Base-by-base conservation (phyloP, 129 eudicot species). In the Pittosporum tobira region DNA sequence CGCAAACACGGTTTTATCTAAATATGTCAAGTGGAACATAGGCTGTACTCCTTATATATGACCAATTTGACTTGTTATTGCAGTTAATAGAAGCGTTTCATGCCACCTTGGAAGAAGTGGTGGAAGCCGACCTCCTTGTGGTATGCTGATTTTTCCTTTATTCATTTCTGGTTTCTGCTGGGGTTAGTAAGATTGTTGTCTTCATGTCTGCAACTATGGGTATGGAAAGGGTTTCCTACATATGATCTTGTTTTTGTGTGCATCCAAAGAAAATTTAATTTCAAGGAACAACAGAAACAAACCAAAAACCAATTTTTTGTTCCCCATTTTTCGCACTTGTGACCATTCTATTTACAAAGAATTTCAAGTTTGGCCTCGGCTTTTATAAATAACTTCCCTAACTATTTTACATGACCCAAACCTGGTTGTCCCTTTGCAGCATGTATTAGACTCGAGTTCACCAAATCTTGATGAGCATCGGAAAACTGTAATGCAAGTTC, bases 91-190 rank as follows among this genome's bases (percentile, higher is more conserved):
- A 87, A 81, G 99, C 99, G 45, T 93, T 93, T 77, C 94, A 87
- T 74, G 94, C 99, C 51, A 93, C 99, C 34, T 71, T 93, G 73
- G 99, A 93, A 68, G 99, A 93, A 82, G 99, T 93, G 75, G 94
- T 77, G 47, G 96, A 93, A 71, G 99, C 99, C 51, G 99, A 93
- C 71, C 82, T 93, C 71, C 99, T 93, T 57, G 99, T 87, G 96
- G 99, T 87, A 79, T 58, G 81, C 59, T 47, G 45, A 27, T 30
- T 57, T 47, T 61, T 18, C 45, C 26, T 19, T 31, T 67, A 7
- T 64, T 3, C 47, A 40, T 31, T 48, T 29, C 27, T 13, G 47
- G 15, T 22, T 11, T 19, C 55, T 22, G 52, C 29, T 9, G 55
- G 18, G 10, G 57, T 5, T 24, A 26, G 29, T 8, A 22, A 2